phyloP scores from a whole-genome alignment of 495 filamentous ascomycete species.

The Xylaria intraflava region DNA sequence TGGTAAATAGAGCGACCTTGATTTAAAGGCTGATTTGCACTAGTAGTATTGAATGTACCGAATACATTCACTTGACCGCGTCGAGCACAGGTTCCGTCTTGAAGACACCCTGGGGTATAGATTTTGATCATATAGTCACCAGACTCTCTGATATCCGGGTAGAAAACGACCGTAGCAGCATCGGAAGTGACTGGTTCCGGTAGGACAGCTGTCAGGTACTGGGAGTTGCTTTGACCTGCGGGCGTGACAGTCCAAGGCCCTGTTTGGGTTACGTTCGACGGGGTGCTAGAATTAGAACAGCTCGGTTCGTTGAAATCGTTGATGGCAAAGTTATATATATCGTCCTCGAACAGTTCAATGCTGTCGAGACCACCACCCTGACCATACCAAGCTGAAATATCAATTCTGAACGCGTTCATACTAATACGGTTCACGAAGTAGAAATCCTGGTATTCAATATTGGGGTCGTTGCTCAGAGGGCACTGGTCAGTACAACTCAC shows the following conservation, averaged over 20 bases:
- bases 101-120: conserved; percentile 82
- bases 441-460: conserved; percentile 75
- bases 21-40: conserved; percentile 35
- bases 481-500: conserved; percentile 70
- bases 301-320: conserved; percentile 81
- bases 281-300: conserved; percentile 60
- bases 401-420: conserved; percentile 82
- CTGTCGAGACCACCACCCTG: conserved; percentile 79
- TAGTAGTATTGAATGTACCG: conserved; percentile 53
- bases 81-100: conserved; percentile 66
- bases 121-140: conserved; percentile 85
- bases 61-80: conserved; percentile 79
- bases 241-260: conserved; percentile 68
- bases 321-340: conserved; percentile 79
- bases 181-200: conserved; percentile 44
- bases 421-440: conserved; percentile 79
- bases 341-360: conserved; percentile 83
- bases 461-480: conserved; percentile 62
- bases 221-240: conserved; percentile 55
- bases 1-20: conserved; percentile 61
- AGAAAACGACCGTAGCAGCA: conserved; percentile 63
- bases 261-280: conserved; percentile 57
- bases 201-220: conserved; percentile 69
- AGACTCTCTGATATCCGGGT: conserved; percentile 78
- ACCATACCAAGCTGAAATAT: conserved; percentile 82